Percentiles rank a stretch among this genome's conserved stretches.
Evolutionary conservation across 352 stramenopile species (phyloP).

Genomic region (Chrysophaeum taylorii): DNA sequence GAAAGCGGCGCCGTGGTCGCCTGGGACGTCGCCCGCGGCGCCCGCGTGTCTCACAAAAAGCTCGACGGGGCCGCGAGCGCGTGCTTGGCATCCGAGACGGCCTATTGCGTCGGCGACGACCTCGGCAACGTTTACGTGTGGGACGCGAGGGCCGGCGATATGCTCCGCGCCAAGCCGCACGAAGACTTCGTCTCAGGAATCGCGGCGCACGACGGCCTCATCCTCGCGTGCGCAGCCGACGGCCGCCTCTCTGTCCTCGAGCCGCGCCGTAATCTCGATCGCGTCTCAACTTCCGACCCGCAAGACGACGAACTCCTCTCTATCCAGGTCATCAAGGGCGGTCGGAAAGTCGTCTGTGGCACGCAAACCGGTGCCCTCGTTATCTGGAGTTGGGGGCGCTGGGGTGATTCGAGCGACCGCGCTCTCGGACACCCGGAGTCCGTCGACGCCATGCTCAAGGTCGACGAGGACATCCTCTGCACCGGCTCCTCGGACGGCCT

Average conservation of each 20-base stretch:
- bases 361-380: conserved; percentile 84
- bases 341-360: conserved; percentile 82
- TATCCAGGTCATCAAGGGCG: conserved; percentile 59
- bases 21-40: neutral
- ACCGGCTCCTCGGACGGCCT: conserved; percentile 89
- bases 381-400: conserved; percentile 85
- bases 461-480: conserved; percentile 91
- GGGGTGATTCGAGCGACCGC: conserved; percentile 87
- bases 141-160: conserved; percentile 46
- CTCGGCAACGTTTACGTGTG: conserved; percentile 44
- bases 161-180: conserved; percentile 69
- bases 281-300: conserved; percentile 50
- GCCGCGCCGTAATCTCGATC: conserved; percentile 65
- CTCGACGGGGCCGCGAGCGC: neutral
- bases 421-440: conserved; percentile 84
- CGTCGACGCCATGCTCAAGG: conserved; percentile 83
- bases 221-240: conserved; percentile 78
- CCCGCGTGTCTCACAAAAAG: neutral
- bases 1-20: neutral
- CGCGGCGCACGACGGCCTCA: conserved; percentile 59
- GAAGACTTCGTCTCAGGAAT: conserved; percentile 86
- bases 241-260: conserved; percentile 78
- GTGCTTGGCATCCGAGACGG: conserved; percentile 27
- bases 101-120: conserved; percentile 44
- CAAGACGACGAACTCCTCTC: conserved; percentile 60